Evolutionary conservation across 2,329 filamentous ascomycete genomes (phyloP).

Genomic region (Triangularia verruculosa): DNA sequence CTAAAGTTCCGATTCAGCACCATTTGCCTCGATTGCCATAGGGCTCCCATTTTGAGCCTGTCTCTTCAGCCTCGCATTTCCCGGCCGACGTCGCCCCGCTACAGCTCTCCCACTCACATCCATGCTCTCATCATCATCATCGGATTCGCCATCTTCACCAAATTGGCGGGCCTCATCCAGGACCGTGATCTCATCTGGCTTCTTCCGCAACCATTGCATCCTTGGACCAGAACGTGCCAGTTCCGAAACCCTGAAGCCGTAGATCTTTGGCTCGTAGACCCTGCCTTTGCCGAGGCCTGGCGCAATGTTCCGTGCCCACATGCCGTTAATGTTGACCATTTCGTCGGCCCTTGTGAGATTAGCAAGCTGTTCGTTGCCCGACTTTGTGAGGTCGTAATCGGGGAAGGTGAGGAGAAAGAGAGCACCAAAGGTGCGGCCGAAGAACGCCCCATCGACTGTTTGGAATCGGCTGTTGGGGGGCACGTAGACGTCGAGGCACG

Average conservation of each 20-base stretch:
- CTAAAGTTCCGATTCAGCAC: slow-evolving; percentile 53
- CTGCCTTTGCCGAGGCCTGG: slow-evolving; percentile 78
- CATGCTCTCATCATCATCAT: slow-evolving; percentile 50
- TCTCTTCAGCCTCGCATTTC: slow-evolving; percentile 40
- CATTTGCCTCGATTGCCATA: slow-evolving; percentile 55
- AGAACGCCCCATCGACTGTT: slow-evolving; percentile 96
- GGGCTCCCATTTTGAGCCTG: slow-evolving; percentile 54
- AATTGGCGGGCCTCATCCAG: slow-evolving; percentile 72
- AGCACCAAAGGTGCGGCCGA: slow-evolving; percentile 93
- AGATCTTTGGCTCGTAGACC: slow-evolving; percentile 94
- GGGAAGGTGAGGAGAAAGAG: slow-evolving; percentile 99
- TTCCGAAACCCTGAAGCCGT: slow-evolving; percentile 93
- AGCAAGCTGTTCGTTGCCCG: slow-evolving; percentile 58
- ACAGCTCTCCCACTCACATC: slow-evolving; percentile 38
- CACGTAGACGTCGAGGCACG: slow-evolving; percentile 94
- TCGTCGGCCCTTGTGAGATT: slow-evolving; percentile 42
- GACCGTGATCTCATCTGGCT: slow-evolving; percentile 75
- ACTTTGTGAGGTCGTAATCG: slow-evolving; percentile 82
- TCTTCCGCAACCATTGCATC: slow-evolving; percentile 93
- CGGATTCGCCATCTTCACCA: slow-evolving; percentile 51
- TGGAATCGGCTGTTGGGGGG: slow-evolving; percentile 97
- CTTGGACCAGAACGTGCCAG: slow-evolving; percentile 83
- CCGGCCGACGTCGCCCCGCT: slow-evolving; percentile 44
- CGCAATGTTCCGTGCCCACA: slow-evolving; percentile 81
- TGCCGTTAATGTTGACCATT: slow-evolving; percentile 70